Conservation (phyloP, 1,139 yeast genomes). For the Geotrichum macrosporum region DNA sequence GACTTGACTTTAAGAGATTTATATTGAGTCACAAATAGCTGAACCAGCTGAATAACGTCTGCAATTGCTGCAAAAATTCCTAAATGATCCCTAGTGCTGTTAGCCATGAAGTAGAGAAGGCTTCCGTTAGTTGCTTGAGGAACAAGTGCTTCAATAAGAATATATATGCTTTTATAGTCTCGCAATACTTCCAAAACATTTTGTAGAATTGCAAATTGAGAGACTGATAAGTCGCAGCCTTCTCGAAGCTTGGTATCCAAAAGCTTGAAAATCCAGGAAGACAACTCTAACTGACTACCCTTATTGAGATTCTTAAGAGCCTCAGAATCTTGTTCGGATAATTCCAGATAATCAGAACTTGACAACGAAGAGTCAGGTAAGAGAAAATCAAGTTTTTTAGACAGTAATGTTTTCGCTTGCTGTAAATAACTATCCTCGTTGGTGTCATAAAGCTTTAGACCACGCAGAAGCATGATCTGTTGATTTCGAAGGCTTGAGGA, state of each 20-base stretch:
- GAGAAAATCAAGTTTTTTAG: constrained; percentile 17
- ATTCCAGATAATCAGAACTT: constrained; percentile 16
- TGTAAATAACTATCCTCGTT: constrained; percentile 6
- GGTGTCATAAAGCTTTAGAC: constrained; percentile 18
- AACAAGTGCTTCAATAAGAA: constrained; percentile 26
- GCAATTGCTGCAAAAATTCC: constrained; percentile 30
- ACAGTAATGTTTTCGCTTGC: constrained; percentile 14
- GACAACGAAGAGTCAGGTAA: constrained; percentile 14
- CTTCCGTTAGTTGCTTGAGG: constrained; percentile 24
- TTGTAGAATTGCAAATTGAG: constrained; percentile 30
- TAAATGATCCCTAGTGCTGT: constrained; percentile 26
- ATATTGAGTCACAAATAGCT: constrained; percentile 27
- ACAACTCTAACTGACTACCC: constrained; percentile 24
- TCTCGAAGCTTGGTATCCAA: constrained; percentile 17
- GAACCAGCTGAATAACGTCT: constrained; percentile 27
- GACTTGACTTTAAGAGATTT: constrained; percentile 27
- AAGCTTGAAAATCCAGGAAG: constrained; percentile 24
- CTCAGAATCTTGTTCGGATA: constrained; percentile 16
- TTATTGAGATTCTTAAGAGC: constrained; percentile 19
- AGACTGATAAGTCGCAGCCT: constrained; percentile 19
- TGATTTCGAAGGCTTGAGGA: constrained; percentile 26
- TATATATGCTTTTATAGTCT: constrained; percentile 28
- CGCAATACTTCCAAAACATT: constrained; percentile 25
- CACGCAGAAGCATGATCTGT: constrained; percentile 27
- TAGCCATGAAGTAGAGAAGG: constrained; percentile 30